Conservation (phyloP, 305 asterid species). For the Fraxinus dipetala region DNA sequence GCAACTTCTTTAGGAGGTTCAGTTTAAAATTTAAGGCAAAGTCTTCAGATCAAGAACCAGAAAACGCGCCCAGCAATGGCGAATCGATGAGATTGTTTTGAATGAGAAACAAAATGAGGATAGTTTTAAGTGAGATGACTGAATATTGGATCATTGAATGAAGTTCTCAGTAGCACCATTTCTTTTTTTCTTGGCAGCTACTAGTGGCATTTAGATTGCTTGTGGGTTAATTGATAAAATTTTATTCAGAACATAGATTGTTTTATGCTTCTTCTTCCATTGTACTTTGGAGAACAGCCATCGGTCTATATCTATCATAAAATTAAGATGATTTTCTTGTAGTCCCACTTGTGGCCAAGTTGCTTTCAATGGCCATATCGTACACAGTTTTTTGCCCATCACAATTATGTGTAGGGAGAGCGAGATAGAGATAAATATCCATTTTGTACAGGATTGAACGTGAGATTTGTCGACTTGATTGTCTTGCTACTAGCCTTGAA, state of each 20-base stretch:
- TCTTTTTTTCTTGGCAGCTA: background rate
- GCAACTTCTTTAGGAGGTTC: background rate
- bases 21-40: background rate
- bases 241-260: background rate
- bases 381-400: background rate
- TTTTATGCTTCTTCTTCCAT: background rate
- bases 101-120: background rate
- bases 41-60: background rate
- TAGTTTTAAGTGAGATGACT: background rate
- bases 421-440: background rate
- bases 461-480: background rate
- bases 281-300: background rate
- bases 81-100: background rate
- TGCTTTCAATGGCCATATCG: background rate
- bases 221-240: background rate
- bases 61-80: constrained; percentile 1
- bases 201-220: background rate
- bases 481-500: background rate
- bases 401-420: background rate
- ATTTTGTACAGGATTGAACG: background rate
- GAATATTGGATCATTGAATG: background rate
- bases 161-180: background rate
- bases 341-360: background rate
- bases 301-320: background rate
- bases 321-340: background rate